phyloP scores from a whole-genome alignment of 2,329 filamentous ascomycete species.

The Phaeosphaeriaceae sp. region DNA sequence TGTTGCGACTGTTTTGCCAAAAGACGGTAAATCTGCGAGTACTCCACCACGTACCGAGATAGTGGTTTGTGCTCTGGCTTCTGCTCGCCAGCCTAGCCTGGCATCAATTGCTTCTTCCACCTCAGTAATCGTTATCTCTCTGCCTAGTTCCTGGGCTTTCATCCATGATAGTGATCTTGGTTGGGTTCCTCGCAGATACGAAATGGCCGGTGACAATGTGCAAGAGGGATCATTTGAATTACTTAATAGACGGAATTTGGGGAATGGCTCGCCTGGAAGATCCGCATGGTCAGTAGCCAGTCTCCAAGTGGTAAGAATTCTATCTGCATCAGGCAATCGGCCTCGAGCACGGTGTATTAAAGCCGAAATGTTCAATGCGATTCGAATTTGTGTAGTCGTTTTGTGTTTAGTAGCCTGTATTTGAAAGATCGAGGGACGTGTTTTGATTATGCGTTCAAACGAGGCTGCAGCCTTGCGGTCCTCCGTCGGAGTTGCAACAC shows the following conservation, averaged over 20 bases:
- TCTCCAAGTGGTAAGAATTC: conserved; percentile 51
- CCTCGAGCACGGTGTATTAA: conserved; percentile 53
- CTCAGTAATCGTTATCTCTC: conserved; percentile 51
- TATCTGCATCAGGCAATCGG: conserved; percentile 30
- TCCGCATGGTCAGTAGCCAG: conserved; percentile 55
- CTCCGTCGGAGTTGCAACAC: conserved; percentile 32
- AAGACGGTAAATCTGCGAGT: conserved; percentile 68
- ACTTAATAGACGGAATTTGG: conserved; percentile 51
- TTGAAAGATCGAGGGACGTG: conserved; percentile 45
- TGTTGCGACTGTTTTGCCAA: conserved; percentile 69
- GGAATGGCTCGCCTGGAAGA: conserved; percentile 40
- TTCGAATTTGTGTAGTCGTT: conserved; percentile 44
- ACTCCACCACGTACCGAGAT: conserved; percentile 62
- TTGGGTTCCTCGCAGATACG: conserved; percentile 59
- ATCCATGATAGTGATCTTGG: conserved; percentile 65
- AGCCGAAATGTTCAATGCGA: conserved; percentile 51
- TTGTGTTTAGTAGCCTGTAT: conserved; percentile 22
- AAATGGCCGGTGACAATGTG: conserved; percentile 41
- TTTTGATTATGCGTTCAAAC: conserved; percentile 60
- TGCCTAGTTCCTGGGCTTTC: conserved; percentile 57
- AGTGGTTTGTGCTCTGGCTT: conserved; percentile 57
- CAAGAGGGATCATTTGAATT: conserved; percentile 45
- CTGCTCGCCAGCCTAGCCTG: conserved; percentile 62
- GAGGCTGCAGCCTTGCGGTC: conserved; percentile 55
- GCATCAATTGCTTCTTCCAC: conserved; percentile 62